Evolutionary conservation across 2,329 filamentous ascomycete genomes (phyloP), one percentile per base, ranked within the genome.

Genomic region (Hymenoscyphus linearis): DNA sequence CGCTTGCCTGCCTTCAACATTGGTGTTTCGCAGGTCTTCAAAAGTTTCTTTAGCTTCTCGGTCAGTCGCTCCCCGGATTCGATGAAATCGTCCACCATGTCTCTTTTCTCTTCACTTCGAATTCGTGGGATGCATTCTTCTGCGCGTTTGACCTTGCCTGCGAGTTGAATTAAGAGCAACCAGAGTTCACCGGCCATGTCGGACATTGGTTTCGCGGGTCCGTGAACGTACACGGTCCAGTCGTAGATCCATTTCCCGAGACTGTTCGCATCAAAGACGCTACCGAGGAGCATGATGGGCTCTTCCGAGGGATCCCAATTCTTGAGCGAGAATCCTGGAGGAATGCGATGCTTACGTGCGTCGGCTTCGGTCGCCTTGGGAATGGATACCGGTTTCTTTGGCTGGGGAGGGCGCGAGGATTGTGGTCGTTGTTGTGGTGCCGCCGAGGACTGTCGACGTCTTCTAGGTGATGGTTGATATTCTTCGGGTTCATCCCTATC

Each of bases 181-280:
- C 95, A 99, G 59, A 99, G 82, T 71, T 98, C 93, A 68, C 93
- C 95, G 2, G 95, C 93, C 76, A 96, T 87, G 67, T 97, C 92
- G 58, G 92, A 85, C 72, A 97, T 90, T 57, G 92, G 90, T 12
- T 89, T 91, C 47, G 85, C 84, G 14, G 91, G 85, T 40, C 91
- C 91, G 68, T 96, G 87, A 74, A 89, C 87, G 79, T 91, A 96
- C 66, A 97, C 91, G 18, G 95, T 97, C 95, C 95, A 99, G 81
- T 98, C 95, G 77, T 96, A 99, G 72, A 99, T 96, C 95, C 95
- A 99, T 78, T 97, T 97, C 72, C 95, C 95, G 34, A 99, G 83
- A 27, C 91, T 96, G 82, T 98, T 97, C 72, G 93, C 91, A 73
- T 98, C 95, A 72, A 98, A 98, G 60, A 98, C 95, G 73, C 91